Percentiles rank a stretch among this genome's conserved stretches.
These are phyloP conservation scores for Tubosaeta sp. DNA, from an alignment of 768 basidiomycete species.

Conservation along the genomic window DNA sequence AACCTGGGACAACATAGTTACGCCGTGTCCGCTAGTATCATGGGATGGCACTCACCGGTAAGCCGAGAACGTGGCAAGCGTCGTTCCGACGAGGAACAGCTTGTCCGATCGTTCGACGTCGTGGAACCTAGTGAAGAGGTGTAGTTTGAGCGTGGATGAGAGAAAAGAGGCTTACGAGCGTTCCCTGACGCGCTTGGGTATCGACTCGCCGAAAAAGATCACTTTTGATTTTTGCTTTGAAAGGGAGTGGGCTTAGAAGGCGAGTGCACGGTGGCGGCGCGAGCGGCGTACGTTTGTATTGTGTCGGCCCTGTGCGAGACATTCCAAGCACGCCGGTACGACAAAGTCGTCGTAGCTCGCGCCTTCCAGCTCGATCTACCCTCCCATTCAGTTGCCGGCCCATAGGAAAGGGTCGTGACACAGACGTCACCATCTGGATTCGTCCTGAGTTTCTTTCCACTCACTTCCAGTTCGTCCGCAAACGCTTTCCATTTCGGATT, in stretches of 20 bases:
- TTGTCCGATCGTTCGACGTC: slow-evolving; percentile 59
- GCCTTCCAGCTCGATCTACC: slow-evolving; percentile 76
- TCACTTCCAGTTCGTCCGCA: slow-evolving; percentile 57
- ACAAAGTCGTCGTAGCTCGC: slow-evolving; percentile 73
- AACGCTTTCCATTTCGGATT: slow-evolving; percentile 81
- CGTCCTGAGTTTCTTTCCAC: slow-evolving; percentile 61
- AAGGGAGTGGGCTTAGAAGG: slow-evolving; percentile 22
- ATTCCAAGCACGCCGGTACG: slow-evolving; percentile 74
- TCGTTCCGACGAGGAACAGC: slow-evolving; percentile 82
- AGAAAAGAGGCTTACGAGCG: slow-evolving; percentile 53
- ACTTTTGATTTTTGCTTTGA: slow-evolving; percentile 70
- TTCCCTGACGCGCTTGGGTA: slow-evolving; percentile 58
- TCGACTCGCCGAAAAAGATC: slow-evolving; percentile 89
- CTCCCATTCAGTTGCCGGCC: not conserved
- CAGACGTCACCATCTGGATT: slow-evolving; percentile 93
- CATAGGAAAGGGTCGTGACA: slow-evolving; percentile 6
- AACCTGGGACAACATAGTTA: slow-evolving; percentile 42
- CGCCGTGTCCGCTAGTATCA: not conserved
- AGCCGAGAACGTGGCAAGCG: slow-evolving; percentile 90
- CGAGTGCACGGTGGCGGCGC: not conserved
- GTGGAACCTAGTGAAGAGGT: slow-evolving; percentile 39
- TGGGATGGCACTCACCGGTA: slow-evolving; percentile 51
- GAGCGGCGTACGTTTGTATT: slow-evolving; percentile 51
- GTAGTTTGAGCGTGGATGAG: not conserved
- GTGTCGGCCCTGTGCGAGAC: slow-evolving; percentile 50